phyloP scores from a whole-genome alignment of 2,329 filamentous ascomycete genomes.

The Ophiosphaerella herpotricha region DNA sequence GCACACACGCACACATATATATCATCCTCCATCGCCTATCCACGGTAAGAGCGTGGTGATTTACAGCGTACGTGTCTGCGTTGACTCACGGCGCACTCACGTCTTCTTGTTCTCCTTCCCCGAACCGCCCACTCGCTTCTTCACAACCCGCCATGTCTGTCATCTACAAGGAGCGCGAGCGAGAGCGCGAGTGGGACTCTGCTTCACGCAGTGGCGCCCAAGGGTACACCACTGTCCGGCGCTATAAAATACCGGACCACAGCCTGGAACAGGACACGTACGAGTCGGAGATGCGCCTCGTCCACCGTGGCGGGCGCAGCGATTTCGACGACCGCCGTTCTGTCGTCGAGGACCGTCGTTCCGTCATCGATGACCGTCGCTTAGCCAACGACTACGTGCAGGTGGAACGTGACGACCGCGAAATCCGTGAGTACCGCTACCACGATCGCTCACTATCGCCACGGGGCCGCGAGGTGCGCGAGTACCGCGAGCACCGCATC shows the following conservation, averaged over 20 bases:
- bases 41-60: too few species aligned
- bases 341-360: constrained; percentile 21
- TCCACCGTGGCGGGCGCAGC: constrained; percentile 44
- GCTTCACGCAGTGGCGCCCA: constrained; percentile 42
- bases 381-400: constrained; percentile 45
- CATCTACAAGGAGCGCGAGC: constrained; percentile 49
- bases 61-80: too few species aligned
- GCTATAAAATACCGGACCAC: constrained; percentile 60
- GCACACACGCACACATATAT: too few species aligned
- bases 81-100: too few species aligned
- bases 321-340: constrained; percentile 40
- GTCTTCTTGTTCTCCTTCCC: neutral
- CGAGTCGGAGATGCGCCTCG: constrained; percentile 56
- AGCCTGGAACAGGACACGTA: constrained; percentile 49
- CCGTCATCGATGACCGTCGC: constrained; percentile 38
- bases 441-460: constrained; percentile 47
- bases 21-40: too few species aligned
- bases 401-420: constrained; percentile 39
- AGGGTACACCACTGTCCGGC: constrained; percentile 61
- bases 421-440: constrained; percentile 46
- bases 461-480: constrained; percentile 53
- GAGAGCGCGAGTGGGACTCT: constrained; percentile 53
- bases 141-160: constrained; percentile 47
- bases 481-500: constrained; percentile 57
- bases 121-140: constrained; percentile 1